These are phyloP conservation scores for Coemansia sp. DNA, from an alignment of 192 early-diverging fungal genomes.

Conservation along the genomic window DNA sequence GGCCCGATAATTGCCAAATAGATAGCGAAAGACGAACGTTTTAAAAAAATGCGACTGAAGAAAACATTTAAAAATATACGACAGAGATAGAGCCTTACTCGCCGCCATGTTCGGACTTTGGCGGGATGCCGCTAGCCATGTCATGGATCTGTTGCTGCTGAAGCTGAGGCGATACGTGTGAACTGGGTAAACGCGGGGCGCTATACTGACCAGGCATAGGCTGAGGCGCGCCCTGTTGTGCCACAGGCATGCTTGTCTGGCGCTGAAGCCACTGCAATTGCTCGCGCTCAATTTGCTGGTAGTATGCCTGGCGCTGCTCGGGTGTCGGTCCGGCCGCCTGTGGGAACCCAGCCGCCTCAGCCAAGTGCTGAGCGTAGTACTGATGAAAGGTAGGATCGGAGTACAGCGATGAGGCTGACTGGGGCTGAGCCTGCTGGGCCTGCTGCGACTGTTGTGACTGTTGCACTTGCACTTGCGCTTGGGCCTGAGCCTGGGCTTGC, in stretches of 20 bases:
- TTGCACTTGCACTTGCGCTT: slow-evolving; percentile 11
- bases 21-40: background rate
- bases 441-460: slow-evolving; percentile 6
- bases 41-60: background rate
- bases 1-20: background rate
- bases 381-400: slow-evolving; percentile 43
- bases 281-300: slow-evolving; percentile 54
- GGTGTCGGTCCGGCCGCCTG: slow-evolving; percentile 31
- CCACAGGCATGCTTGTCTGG: slow-evolving; percentile 37
- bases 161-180: slow-evolving; percentile 20
- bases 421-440: slow-evolving; percentile 10
- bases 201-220: slow-evolving; percentile 3
- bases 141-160: slow-evolving; percentile 27
- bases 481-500: slow-evolving; percentile 9
- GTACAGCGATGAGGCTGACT: slow-evolving; percentile 15
- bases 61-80: background rate
- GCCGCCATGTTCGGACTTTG: slow-evolving; percentile 18
- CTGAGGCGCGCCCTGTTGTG: background rate
- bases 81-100: background rate
- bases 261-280: slow-evolving; percentile 53
- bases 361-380: slow-evolving; percentile 51
- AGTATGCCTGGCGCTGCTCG: slow-evolving; percentile 46
- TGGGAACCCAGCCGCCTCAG: slow-evolving; percentile 39
- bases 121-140: background rate
- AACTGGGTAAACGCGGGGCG: slow-evolving; percentile 7